Evolutionary conservation across 345 rosid genomes (phyloP), one percentile per base, ranked within the genome.

Genomic region (Populus tremula): DNA sequence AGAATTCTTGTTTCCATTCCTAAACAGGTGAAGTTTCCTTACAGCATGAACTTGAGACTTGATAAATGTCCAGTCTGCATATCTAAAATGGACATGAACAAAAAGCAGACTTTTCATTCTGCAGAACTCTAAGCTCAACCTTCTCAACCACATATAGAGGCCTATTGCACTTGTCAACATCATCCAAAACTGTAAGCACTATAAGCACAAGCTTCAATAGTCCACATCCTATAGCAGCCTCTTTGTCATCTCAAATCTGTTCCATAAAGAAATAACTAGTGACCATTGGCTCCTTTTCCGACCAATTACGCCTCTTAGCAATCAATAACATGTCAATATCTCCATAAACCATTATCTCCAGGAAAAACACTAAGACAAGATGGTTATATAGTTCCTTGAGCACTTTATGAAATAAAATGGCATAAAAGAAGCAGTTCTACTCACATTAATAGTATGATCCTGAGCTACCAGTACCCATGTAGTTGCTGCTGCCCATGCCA

Each of bases 401-500:
- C 21, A 63, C 74, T 73, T 69, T 21, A 59, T 14, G 59, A 75
- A 72, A 74, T 69, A 35, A 83, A 79, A 70, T 17, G 6, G 66
- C 38, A 47, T 43, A 61, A 75, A 59, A 67, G 33, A 14, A 77
- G 73, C n/a, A 54, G 39, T 62, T 73, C 54, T 73, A 84, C 91
- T 84, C 85, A 89, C 90, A 84, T 90, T 83, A 96, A 75, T 96
- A 96, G 84, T 93, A 96, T 73, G 97, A 90, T 35, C 99, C 95
- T 65, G 94, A 91, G 83, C 97, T 92, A 85, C 98, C 84, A 35
- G 84, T 77, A 62, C 92, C 92, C 89, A 91, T 87, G 88, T 93
- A 93, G 80, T 87, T 83, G 86, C 91, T 86, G 76, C 97, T 86
- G 23, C 94, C 91, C 86, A 87, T 81, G 56, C 97, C 88, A 79